A percentile compares a stretch with the other conserved stretches of the same genome.
Evolutionary conservation across 495 filamentous ascomycete species (phyloP).

Genomic region (Penicillium desertorum): DNA sequence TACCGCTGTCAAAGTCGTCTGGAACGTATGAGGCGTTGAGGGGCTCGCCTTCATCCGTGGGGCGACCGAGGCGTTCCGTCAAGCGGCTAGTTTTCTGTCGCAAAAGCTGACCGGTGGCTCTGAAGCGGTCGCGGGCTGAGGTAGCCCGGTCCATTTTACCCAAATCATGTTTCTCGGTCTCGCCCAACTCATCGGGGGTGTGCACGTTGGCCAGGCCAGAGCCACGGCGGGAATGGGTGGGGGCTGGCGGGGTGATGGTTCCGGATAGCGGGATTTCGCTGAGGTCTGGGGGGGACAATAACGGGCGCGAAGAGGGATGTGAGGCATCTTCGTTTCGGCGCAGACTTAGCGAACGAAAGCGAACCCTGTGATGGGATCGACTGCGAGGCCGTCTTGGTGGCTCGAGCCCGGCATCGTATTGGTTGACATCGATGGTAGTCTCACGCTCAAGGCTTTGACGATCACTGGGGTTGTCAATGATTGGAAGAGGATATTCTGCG

Average conservation of each 20-base stretch:
- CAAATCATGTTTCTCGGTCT: conserved; percentile 22
- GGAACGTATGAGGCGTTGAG: conserved; percentile 36
- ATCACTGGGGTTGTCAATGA: conserved; percentile 4
- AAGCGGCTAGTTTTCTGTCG: conserved; percentile 38
- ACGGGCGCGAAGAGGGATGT: conserved; percentile 17
- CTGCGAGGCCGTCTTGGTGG: conserved; percentile 9
- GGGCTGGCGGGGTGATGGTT: conserved; percentile 32
- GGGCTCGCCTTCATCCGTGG: conserved; percentile 40
- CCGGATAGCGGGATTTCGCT: conserved; percentile 22
- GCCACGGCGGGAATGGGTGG: conserved; percentile 23
- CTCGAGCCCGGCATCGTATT: conserved; percentile 17
- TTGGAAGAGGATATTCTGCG: conserved; percentile 25
- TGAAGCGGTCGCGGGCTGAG: conserved; percentile 33
- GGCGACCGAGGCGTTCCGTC: conserved; percentile 42
- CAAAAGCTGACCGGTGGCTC: conserved; percentile 36
- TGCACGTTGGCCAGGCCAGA: conserved; percentile 14
- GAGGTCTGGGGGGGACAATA: conserved; percentile 22
- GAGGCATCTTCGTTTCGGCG: conserved; percentile 9
- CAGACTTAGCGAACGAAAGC: conserved; percentile 27
- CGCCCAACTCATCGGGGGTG: conserved; percentile 6
- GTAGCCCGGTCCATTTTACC: conserved; percentile 15
- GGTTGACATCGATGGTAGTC: conserved; percentile 18
- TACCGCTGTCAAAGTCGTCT: conserved; percentile 34
- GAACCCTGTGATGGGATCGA: conserved; percentile 24
- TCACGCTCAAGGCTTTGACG: conserved; percentile 23